phyloP scores from a whole-genome alignment of 2,329 filamentous ascomycete genomes.

The Claviceps pazoutovae region DNA sequence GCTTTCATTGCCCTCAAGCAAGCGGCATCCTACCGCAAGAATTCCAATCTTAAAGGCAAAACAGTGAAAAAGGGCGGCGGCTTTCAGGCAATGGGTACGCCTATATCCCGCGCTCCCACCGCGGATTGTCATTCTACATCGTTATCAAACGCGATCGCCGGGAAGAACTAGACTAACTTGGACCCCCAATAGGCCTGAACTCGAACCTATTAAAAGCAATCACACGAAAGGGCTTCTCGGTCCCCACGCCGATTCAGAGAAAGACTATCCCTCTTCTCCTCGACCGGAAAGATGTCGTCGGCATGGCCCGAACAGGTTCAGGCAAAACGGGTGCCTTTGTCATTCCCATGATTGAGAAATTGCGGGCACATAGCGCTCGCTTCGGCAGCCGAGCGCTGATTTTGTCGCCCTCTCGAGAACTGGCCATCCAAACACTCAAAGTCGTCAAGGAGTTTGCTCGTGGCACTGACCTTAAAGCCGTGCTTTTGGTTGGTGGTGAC shows the following conservation, averaged over 20 bases:
- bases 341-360: conserved; percentile 91
- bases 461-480: conserved; percentile 82
- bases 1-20: conserved; percentile 84
- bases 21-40: conserved; percentile 76
- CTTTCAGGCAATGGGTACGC: conserved; percentile 80
- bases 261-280: conserved; percentile 90
- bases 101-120: too few species aligned
- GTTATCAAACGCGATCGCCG: background rate
- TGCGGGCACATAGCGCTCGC: conserved; percentile 75
- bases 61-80: conserved; percentile 90
- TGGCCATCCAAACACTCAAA: conserved; percentile 88
- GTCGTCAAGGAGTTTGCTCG: conserved; percentile 89
- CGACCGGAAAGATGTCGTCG: conserved; percentile 88
- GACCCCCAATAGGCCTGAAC: conserved; percentile 46
- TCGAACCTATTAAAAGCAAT: conserved; percentile 79
- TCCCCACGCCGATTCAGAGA: conserved; percentile 93
- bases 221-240: conserved; percentile 81
- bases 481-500: conserved; percentile 86
- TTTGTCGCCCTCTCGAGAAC: conserved; percentile 81
- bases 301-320: conserved; percentile 96
- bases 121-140: background rate
- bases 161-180: background rate
- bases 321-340: conserved; percentile 98
- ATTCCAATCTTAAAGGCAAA: conserved; percentile 66
- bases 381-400: conserved; percentile 80